Base-by-base conservation (phyloP, 2,329 filamentous ascomycete species). In the Clarireedia sp. region DNA sequence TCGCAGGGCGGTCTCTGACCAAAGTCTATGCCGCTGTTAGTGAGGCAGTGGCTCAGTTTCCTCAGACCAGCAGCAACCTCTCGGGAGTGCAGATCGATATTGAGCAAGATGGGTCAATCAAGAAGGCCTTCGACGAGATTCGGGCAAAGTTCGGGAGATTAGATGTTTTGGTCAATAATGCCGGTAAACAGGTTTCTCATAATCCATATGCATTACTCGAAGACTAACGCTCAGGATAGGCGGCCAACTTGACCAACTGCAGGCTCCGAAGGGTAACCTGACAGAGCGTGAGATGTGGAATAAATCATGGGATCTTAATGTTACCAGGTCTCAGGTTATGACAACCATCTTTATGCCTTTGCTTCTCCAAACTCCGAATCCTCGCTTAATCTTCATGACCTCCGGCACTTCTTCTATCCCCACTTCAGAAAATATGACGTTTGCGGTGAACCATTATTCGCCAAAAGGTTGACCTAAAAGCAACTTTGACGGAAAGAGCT, bases 311-410 rank as follows among this genome's bases (percentile, higher is more conserved):
- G 61, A 75, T 40, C 64, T 73, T 51, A 78, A 78, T 59, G 69
- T 72, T 5, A 64, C 73, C 0, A 71, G 75, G 44, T 72, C 70
- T 0, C 66, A 71, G 26, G 59, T 72, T 41, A 51, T 73, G n/a
- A 73, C 72, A 3, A 61, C 65, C 8, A 66, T 66, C 0, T 65
- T 72, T 23, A 55, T 69, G 14, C 74, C 75, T 1, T 61, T 78
- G 0, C 68, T 79, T 1, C 64, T 78, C 12, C 71, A 72, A 46
- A 74, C 73, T 0, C 55, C 64, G 0, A 68, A 74, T 43, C 75
- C 75, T 1, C 68, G 75, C 3, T 63, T 79, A 50, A 56, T 77
- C 6, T 80, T 79, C 67, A 59, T 79, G 37, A 73, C 76, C 1
- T 74, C 71, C 53, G 74, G 74, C 2, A 69, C 71, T 0, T 66